These are phyloP conservation scores for Chlamydomonas sp. DNA, from an alignment of 139 green algal genomes.

Conservation along the genomic window DNA sequence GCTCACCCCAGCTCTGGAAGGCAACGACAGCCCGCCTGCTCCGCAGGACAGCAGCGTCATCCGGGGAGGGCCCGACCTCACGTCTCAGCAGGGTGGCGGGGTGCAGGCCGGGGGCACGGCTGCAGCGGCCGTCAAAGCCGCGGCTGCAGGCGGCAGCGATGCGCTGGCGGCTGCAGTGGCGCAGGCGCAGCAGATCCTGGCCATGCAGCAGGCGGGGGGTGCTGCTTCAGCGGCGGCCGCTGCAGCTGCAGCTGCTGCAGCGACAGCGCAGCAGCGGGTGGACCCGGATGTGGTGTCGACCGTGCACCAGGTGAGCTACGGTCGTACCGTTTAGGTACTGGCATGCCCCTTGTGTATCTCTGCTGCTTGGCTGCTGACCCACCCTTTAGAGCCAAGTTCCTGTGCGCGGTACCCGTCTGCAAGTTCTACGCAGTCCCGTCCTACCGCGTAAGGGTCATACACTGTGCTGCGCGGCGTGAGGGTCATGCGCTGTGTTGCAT, in stretches of 20 bases:
- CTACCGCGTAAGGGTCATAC: background rate
- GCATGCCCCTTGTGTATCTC: no score
- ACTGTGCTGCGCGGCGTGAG: background rate
- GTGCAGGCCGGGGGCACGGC: background rate
- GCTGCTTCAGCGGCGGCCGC: background rate
- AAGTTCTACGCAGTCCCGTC: no score
- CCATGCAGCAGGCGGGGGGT: background rate
- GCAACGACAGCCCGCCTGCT: slow-evolving; percentile 19
- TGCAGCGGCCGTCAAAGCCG: background rate
- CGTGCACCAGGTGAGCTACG: background rate
- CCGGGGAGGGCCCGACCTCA: slow-evolving; percentile 1
- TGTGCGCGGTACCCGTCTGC: no score
- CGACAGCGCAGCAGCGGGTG: background rate
- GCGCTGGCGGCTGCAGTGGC: slow-evolving; percentile 24
- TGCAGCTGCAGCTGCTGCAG: background rate
- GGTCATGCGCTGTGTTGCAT: background rate
- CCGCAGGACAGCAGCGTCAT: slow-evolving; percentile 1
- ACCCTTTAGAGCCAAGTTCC: no score
- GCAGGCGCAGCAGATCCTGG: slow-evolving; percentile 21
- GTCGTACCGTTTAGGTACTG: no score
- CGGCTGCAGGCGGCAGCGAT: background rate
- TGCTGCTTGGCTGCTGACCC: no score
- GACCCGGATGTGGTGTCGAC: slow-evolving; percentile 19
- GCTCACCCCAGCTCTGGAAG: background rate
- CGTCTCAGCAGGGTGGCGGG: slow-evolving; percentile 6